phyloP scores from a whole-genome alignment of 306 rosid species.

The Benincasa hispida region DNA sequence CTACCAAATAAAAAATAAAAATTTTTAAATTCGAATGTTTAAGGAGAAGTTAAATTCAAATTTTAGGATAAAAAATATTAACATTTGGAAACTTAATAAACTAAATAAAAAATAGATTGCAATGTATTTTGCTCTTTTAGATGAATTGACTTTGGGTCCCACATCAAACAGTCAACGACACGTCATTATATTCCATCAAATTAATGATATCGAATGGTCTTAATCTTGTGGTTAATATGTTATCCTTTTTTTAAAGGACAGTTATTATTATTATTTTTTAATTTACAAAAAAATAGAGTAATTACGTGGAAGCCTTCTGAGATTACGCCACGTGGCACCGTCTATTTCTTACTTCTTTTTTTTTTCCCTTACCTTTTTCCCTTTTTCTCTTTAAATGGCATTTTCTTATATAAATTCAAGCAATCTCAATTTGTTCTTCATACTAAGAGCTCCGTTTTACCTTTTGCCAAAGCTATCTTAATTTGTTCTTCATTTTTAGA shows the following conservation, averaged over 20 bases:
- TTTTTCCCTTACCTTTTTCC: neutral
- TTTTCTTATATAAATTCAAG: conserved; percentile 7
- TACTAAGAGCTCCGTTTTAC: neutral
- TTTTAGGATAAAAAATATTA: no score
- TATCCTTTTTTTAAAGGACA: neutral
- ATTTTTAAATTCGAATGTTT: no score
- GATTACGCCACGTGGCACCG: neutral
- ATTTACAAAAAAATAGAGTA: neutral
- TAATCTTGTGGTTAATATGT: conserved; percentile 4
- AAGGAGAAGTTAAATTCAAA: no score
- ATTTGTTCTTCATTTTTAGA: neutral
- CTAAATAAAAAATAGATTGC: no score
- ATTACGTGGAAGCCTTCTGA: neutral
- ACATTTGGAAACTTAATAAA: no score
- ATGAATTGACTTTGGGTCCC: neutral
- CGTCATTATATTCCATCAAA: neutral
- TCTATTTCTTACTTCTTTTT: neutral
- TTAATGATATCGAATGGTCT: neutral
- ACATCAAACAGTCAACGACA: neutral
- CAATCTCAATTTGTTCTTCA: neutral
- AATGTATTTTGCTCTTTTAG: neutral
- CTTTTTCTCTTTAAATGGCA: neutral
- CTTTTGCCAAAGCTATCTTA: neutral
- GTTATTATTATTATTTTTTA: neutral
- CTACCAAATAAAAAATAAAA: no score